Evolutionary conservation across 345 rosid genomes (phyloP), one percentile per base, ranked within the genome.

Genomic region (Euphorbia pulcherrima): DNA sequence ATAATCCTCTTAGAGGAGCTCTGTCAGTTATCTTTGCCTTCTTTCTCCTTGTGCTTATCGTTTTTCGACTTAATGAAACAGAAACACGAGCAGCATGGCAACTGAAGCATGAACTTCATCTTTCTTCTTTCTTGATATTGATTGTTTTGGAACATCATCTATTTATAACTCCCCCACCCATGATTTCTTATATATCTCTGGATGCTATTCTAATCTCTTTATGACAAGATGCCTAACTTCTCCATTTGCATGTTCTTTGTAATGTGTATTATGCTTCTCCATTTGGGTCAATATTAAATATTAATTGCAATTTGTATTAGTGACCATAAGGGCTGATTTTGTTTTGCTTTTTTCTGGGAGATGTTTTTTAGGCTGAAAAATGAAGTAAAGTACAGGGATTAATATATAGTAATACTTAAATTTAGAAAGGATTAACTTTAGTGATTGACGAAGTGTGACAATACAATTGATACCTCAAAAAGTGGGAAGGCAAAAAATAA

Each of bases 1-100:
- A 20, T 30, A 51, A 11, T 64, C 18, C 21, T 59, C 39, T 44
- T 23, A 2, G 0, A 29, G 10, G 48, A 2, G 28, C 55, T 5
- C 23, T 57, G 0, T 78, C 39, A 77, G 28, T 75, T 70, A n/a
- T 50, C 47, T 68, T 61, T 79, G 6, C 17, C 63, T 59, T 62
- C 78, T 57, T 75, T 80, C 67, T 82, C 68, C 70, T 76, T 65
- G 20, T 76, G 74, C 67, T 83, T 85, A 59, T 65, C 41, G 60
- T 77, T 81, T 69, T 82, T 78, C 74, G 78, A 20, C 77, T 80
- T 78, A 74, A 77, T 35, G 77, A 72, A 76, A 78, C 83, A 80
- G 86, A 84, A 82, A 61, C 84, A 82, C 11, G 83, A 72, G 74
- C 83, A 80, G 7, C 83, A 72, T 47, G 79, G 84, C 69, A 83